Percentiles rank a stretch among this genome's conserved stretches.
These are phyloP conservation scores for Termitomyces sp. DNA, from an alignment of 768 basidiomycete genomes.

Conservation along the genomic window DNA sequence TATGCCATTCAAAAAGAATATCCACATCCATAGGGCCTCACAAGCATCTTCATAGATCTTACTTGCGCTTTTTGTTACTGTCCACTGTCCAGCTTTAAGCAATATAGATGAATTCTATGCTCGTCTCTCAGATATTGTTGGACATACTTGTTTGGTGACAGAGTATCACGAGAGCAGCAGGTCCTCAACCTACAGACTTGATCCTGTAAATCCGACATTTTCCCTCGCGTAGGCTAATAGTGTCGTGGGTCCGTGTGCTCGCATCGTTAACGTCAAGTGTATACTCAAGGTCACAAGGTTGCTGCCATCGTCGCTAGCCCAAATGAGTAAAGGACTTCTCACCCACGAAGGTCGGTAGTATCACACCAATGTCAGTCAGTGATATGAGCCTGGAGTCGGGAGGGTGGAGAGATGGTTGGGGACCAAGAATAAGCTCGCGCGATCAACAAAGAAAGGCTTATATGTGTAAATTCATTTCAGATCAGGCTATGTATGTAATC, in stretches of 20 bases:
- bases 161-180: not conserved
- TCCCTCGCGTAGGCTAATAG: not conserved
- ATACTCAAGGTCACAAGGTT: not conserved
- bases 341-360: not conserved
- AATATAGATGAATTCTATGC: not conserved
- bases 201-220: not conserved
- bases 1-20: not conserved
- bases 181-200: not conserved
- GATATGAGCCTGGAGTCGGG: not conserved
- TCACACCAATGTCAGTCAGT: not conserved
- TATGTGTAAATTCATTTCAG: not conserved
- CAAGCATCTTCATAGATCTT: not conserved
- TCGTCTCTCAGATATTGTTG: not conserved
- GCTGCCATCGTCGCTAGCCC: not conserved
- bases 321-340: not conserved
- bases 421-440: not conserved
- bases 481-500: not conserved
- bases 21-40: not conserved
- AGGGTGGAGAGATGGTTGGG: not conserved
- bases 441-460: not conserved
- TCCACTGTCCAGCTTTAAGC: not conserved
- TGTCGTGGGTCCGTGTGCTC: slow-evolving; percentile 4
- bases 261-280: not conserved
- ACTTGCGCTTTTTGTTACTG: not conserved
- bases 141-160: not conserved